Evolutionary conservation across 768 basidiomycete genomes (phyloP).

Genomic region (Trametes cinnabarina): DNA sequence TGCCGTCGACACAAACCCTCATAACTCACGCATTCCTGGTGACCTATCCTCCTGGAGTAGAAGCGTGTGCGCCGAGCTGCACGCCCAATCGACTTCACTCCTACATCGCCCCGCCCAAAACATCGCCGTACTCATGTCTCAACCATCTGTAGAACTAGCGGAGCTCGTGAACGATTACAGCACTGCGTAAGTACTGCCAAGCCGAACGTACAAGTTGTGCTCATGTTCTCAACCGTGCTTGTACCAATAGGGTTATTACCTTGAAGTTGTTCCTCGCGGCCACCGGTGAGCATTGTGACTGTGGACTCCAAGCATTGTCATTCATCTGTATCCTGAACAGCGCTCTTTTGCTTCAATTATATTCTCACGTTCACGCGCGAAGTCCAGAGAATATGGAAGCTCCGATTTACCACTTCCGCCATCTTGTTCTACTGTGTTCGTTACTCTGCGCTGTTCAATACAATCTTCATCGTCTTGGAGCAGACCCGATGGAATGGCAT

Average conservation of each 20-base stretch:
- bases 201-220: too few relatives aligned
- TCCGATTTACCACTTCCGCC: not conserved
- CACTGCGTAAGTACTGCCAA: too few relatives aligned
- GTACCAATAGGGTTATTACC: not conserved
- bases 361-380: not conserved
- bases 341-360: conserved; percentile 5
- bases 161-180: too few relatives aligned
- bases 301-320: too few relatives aligned
- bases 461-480: not conserved
- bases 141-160: too few relatives aligned
- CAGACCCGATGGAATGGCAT: not conserved
- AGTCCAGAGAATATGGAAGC: conserved; percentile 1
- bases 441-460: conserved; percentile 1
- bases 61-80: too few relatives aligned
- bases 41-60: too few relatives aligned
- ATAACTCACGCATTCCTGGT: too few relatives aligned
- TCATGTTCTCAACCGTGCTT: not conserved
- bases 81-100: too few relatives aligned
- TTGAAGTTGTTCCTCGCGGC: not conserved
- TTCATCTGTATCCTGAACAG: not conserved
- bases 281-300: not conserved
- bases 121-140: too few relatives aligned
- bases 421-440: conserved; percentile 1
- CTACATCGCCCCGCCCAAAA: too few relatives aligned
- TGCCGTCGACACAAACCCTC: too few relatives aligned